Evolutionary conservation across 1,284 basidiomycete genomes (phyloP).

Genomic region (Apiotrichum siamense): DNA sequence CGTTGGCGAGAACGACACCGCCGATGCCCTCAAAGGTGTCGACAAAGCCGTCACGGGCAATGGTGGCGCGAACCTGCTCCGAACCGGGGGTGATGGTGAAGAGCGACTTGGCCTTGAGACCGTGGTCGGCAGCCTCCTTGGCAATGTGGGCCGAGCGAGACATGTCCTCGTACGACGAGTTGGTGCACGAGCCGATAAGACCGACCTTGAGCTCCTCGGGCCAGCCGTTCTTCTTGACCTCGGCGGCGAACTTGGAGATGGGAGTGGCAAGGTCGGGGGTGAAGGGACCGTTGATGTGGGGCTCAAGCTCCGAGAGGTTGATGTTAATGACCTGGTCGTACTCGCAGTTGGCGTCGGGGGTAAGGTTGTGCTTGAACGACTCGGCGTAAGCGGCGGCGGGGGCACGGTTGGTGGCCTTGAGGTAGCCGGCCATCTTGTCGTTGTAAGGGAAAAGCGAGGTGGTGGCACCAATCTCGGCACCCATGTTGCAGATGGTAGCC

Average conservation of each 20-base stretch:
- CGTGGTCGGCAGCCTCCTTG: slow-evolving; percentile 76
- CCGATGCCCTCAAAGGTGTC: slow-evolving; percentile 14
- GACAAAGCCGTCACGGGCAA: slow-evolving; percentile 75
- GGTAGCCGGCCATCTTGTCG: slow-evolving; percentile 78
- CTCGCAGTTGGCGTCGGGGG: slow-evolving; percentile 80
- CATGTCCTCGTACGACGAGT: slow-evolving; percentile 95
- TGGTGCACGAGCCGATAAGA: slow-evolving; percentile 96
- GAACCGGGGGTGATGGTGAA: slow-evolving; percentile 97
- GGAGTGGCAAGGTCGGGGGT: slow-evolving; percentile 96
- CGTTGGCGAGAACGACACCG: slow-evolving; percentile 89
- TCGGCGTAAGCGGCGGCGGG: slow-evolving; percentile 69
- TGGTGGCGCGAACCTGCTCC: slow-evolving; percentile 95
- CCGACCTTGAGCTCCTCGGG: slow-evolving; percentile 85
- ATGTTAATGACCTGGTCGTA: slow-evolving; percentile 96
- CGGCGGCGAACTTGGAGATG: slow-evolving; percentile 78
- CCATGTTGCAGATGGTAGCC: slow-evolving; percentile 97
- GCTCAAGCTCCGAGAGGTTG: slow-evolving; percentile 85
- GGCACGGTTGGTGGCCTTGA: slow-evolving; percentile 82
- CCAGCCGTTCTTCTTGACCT: slow-evolving; percentile 80
- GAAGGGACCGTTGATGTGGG: slow-evolving; percentile 94
- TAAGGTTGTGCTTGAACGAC: slow-evolving; percentile 82
- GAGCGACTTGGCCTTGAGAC: slow-evolving; percentile 76
- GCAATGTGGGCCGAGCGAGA: slow-evolving; percentile 87
- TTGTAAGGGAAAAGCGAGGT: slow-evolving; percentile 98
- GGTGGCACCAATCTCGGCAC: slow-evolving; percentile 97